Evolutionary conservation across 331 rosid genomes (phyloP).

Genomic region (Dryas integrifolia): DNA sequence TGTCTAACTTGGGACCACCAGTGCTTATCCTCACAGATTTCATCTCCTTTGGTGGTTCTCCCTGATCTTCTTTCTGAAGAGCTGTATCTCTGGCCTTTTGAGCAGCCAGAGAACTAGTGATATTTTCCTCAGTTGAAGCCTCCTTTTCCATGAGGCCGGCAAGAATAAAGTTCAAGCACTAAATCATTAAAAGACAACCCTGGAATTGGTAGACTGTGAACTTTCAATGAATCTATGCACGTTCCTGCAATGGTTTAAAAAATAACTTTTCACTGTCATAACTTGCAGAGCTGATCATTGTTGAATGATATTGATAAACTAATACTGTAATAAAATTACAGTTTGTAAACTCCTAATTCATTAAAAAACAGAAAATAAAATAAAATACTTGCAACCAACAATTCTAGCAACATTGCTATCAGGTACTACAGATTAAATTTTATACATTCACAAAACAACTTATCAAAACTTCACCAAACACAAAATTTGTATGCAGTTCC

Average conservation of each 20-base stretch:
- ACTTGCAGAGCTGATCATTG: constrained; percentile 7
- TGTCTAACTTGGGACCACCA: constrained; percentile 30
- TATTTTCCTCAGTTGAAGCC: constrained; percentile 26
- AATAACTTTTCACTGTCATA: background rate
- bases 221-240: background rate
- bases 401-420: background rate
- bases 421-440: constrained; percentile 3
- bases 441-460: background rate
- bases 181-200: constrained; percentile 14
- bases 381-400: background rate
- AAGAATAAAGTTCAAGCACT: constrained; percentile 7
- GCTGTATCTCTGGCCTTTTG: constrained; percentile 34
- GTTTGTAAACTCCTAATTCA: constrained; percentile 6
- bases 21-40: constrained; percentile 27
- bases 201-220: background rate
- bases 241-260: constrained; percentile 27
- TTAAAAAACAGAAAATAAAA: background rate
- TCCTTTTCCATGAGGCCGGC: constrained; percentile 40
- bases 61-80: constrained; percentile 30
- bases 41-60: constrained; percentile 28
- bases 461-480: background rate
- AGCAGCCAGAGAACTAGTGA: constrained; percentile 28
- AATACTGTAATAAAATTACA: background rate
- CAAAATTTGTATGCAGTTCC: background rate
- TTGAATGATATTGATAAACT: background rate